phyloP scores from a whole-genome alignment of 2,329 filamentous ascomycete genomes.

The Pyrenophora teres region DNA sequence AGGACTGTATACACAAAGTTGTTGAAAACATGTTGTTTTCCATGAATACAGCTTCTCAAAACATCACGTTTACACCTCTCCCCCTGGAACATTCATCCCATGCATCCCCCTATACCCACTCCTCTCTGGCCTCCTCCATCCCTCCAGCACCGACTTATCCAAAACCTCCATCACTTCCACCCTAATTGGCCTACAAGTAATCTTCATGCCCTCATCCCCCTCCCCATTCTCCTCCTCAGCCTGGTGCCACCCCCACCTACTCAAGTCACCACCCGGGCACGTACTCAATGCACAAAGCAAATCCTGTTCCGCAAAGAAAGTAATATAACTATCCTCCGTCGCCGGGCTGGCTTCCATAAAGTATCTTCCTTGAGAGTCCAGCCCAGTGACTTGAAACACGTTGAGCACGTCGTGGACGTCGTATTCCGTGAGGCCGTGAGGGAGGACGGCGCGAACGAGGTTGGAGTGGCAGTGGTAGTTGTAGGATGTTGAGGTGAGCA shows the following conservation, averaged over 20 bases:
- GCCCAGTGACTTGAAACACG: constrained; percentile 80
- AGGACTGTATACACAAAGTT: no score
- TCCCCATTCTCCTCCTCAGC: constrained; percentile 50
- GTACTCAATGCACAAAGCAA: constrained; percentile 69
- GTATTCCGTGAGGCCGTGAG: constrained; percentile 69
- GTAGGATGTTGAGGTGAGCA: constrained; percentile 72
- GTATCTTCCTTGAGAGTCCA: constrained; percentile 59
- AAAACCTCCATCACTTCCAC: constrained; percentile 72
- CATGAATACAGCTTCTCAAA: no score
- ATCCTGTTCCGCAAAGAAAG: constrained; percentile 81
- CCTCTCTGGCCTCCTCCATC: constrained; percentile 66
- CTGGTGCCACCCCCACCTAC: constrained; percentile 76
- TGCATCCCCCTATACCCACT: constrained; percentile 69
- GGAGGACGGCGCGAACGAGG: constrained; percentile 71
- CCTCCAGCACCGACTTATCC: constrained; percentile 50
- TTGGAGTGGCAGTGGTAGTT: constrained; percentile 88
- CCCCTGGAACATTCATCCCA: constrained; percentile 61
- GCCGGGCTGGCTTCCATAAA: constrained; percentile 60
- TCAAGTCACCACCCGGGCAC: constrained; percentile 81
- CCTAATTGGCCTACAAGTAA: constrained; percentile 71
- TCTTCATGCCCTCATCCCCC: constrained; percentile 61
- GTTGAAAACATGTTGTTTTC: no score
- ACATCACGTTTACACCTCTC: constrained; percentile 34
- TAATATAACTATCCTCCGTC: constrained; percentile 57
- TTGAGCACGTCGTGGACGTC: constrained; percentile 88